phyloP scores from a whole-genome alignment of 495 filamentous ascomycete species.

The Neohortaea acidophila region DNA sequence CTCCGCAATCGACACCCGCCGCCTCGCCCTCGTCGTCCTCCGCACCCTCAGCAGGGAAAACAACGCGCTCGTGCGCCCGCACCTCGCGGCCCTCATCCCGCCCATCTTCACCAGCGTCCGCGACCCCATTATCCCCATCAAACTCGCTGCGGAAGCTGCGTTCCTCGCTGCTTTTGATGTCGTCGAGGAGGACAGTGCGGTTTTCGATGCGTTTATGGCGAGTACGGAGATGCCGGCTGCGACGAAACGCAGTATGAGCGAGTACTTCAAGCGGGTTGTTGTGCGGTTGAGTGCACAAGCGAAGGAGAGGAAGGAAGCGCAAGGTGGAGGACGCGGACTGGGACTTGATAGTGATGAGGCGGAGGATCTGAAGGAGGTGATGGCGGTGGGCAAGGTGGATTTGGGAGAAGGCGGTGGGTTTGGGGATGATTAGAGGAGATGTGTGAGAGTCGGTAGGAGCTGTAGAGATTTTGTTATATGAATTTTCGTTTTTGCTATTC shows the following conservation, averaged over 20 bases:
- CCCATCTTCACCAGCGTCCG: constrained; percentile 82
- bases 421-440: constrained; percentile 5
- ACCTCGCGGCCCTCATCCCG: constrained; percentile 60
- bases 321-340: constrained; percentile 73
- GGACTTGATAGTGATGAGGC: constrained; percentile 74
- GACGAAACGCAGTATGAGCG: constrained; percentile 78
- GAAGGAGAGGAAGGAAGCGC: constrained; percentile 73
- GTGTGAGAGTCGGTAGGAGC: no score
- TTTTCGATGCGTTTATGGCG: constrained; percentile 84
- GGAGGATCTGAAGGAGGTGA: constrained; percentile 89
- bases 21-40: constrained; percentile 74
- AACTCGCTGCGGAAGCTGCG: constrained; percentile 84
- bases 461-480: no score
- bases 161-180: constrained; percentile 91
- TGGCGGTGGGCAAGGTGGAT: constrained; percentile 88
- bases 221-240: constrained; percentile 45
- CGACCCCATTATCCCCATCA: constrained; percentile 89
- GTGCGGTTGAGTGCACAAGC: constrained; percentile 68
- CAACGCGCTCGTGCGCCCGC: constrained; percentile 60
- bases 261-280: constrained; percentile 92
- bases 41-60: constrained; percentile 67
- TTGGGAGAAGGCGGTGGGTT: constrained; percentile 52
- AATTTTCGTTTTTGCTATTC: no score
- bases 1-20: constrained; percentile 66
- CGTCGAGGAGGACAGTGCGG: constrained; percentile 64